phyloP scores from a whole-genome alignment of 2,329 filamentous ascomycete genomes.

The Trichothecium roseum region DNA sequence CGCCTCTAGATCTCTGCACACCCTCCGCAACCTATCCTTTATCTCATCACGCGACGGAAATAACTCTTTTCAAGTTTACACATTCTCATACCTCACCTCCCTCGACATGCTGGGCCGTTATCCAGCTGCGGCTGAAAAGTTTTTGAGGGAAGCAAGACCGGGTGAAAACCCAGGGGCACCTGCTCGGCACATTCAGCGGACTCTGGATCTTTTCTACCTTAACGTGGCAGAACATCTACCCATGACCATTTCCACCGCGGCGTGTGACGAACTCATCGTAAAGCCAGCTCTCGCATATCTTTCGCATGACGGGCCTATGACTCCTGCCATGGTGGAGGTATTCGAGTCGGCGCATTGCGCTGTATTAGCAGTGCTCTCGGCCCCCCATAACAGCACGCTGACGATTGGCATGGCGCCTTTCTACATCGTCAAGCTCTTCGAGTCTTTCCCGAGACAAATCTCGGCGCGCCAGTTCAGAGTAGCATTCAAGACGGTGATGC shows the following conservation, averaged over 20 bases:
- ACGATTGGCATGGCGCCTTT: conserved; percentile 65
- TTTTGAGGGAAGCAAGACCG: conserved; percentile 52
- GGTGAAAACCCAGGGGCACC: conserved; percentile 19
- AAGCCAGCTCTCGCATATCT: conserved; percentile 68
- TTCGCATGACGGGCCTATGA: conserved; percentile 29
- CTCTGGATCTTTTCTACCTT: conserved; percentile 78
- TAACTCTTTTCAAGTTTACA: conserved; percentile 70
- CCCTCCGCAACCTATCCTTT: conserved; percentile 71
- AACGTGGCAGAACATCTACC: conserved; percentile 80
- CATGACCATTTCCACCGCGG: conserved; percentile 51
- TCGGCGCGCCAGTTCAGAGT: conserved; percentile 80
- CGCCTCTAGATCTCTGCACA: conserved; percentile 61
- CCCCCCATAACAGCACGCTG: conserved; percentile 64
- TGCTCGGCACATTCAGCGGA: conserved; percentile 44
- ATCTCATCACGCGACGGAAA: conserved; percentile 66
- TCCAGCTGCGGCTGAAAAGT: conserved; percentile 51
- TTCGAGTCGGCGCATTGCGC: conserved; percentile 85
- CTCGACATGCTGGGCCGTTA: conserved; percentile 74
- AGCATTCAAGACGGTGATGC: conserved; percentile 76
- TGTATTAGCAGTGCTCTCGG: conserved; percentile 68
- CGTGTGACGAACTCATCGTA: conserved; percentile 64
- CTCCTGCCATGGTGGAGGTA: conserved; percentile 42
- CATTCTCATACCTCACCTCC: conserved; percentile 71
- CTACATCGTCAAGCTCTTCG: conserved; percentile 73
- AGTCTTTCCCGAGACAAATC: conserved; percentile 67